Evolutionary conservation across 306 rosid genomes (phyloP).

Genomic region (Cicer chorassanicum): DNA sequence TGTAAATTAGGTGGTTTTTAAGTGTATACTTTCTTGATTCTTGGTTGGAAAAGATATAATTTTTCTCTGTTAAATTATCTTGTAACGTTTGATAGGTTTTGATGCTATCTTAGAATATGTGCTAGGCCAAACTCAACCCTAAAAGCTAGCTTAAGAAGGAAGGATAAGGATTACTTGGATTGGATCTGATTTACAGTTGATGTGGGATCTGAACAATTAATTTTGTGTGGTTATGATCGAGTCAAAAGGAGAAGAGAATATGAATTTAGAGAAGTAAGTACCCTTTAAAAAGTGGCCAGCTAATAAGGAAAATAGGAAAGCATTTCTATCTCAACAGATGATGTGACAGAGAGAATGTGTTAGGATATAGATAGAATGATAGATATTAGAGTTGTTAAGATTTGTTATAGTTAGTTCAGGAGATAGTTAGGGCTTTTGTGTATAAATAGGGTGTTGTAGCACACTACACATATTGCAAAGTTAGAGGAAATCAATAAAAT

Average conservation of each 20-base stretch:
- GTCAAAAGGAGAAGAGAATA: constrained; percentile 21
- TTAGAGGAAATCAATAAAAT: too few species aligned
- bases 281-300: constrained; percentile 4
- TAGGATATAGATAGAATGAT: too few species aligned
- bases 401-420: too few species aligned
- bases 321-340: not conserved
- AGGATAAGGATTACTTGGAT: not conserved
- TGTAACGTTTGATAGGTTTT: constrained; percentile 6
- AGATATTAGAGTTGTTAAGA: too few species aligned
- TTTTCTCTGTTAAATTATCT: constrained; percentile 4
- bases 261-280: not conserved
- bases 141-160: not conserved
- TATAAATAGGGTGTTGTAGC: too few species aligned
- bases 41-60: not conserved
- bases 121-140: not conserved
- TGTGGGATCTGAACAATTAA: not conserved
- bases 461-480: too few species aligned
- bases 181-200: not conserved
- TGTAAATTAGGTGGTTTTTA: constrained; percentile 5
- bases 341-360: not conserved
- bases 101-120: not conserved
- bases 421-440: too few species aligned
- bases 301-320: constrained; percentile 1
- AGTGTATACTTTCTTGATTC: not conserved
- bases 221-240: constrained; percentile 7